phyloP scores from a whole-genome alignment of 352 stramenopile genomes.

The Globisporangium megalacanthum region DNA sequence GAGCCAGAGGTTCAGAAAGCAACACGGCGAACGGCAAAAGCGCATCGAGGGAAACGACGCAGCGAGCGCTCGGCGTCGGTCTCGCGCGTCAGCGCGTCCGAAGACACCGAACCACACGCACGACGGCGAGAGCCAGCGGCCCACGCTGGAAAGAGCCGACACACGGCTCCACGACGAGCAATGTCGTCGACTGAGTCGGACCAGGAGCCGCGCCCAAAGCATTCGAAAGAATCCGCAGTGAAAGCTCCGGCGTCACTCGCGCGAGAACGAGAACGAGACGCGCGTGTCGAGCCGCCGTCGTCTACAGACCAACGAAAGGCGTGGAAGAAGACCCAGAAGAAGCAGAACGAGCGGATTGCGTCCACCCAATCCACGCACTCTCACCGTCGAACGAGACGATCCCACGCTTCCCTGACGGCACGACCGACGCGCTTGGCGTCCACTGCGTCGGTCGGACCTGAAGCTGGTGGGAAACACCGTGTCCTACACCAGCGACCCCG shows the following conservation, averaged over 20 bases:
- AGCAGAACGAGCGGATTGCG: constrained; percentile 2
- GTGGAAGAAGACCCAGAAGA: constrained; percentile 1
- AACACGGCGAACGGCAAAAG: not conserved
- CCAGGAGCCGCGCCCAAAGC: not conserved
- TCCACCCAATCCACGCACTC: constrained; percentile 3
- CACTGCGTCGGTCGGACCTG: not conserved
- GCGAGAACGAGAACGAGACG: too few species aligned
- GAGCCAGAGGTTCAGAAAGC: not conserved
- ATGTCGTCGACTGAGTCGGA: constrained; percentile 10
- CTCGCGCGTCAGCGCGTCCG: not conserved
- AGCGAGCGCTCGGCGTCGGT: not conserved
- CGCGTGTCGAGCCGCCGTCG: not conserved
- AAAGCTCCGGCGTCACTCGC: too few species aligned
- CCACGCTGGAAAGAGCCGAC: not conserved
- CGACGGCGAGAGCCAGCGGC: not conserved
- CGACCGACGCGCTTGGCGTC: constrained; percentile 2
- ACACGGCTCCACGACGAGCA: not conserved
- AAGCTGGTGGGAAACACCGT: too few species aligned
- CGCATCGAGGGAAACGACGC: not conserved
- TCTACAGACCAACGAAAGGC: not conserved
- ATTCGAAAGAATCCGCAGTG: not conserved
- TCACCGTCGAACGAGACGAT: not conserved
- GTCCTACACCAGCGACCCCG: too few species aligned
- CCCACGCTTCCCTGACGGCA: constrained; percentile 2
- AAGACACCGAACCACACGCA: not conserved